A percentile compares a stretch with the other conserved stretches of the same genome.
phyloP scores from a whole-genome alignment of 164 flowering plant genomes.

The Paratinospora sagittata region DNA sequence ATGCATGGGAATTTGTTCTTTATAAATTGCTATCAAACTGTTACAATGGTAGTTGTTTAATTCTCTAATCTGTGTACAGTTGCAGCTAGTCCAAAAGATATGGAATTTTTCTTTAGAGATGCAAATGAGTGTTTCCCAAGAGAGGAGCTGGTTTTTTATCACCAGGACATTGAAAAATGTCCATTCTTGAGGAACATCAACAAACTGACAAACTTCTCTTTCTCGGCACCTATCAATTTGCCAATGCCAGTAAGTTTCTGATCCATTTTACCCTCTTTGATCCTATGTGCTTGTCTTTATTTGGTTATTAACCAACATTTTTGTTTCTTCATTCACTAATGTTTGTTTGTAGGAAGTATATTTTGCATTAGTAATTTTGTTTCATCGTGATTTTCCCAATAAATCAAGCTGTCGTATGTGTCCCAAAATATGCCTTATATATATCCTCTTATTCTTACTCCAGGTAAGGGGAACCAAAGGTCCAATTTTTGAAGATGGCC shows the following conservation, averaged over 20 bases:
- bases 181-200: constrained; percentile 76
- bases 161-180: constrained; percentile 49
- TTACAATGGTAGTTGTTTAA: not conserved
- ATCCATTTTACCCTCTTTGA: not conserved
- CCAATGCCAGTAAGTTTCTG: constrained; percentile 38
- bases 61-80: not conserved
- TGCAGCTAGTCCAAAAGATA: constrained; percentile 9
- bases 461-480: constrained; percentile 55
- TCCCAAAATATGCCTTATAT: not conserved
- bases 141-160: constrained; percentile 20
- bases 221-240: constrained; percentile 34
- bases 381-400: not conserved
- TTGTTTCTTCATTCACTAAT: not conserved
- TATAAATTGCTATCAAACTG: not conserved
- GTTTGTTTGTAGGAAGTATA: too few species aligned
- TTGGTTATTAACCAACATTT: not conserved
- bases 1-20: not conserved
- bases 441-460: constrained; percentile 4
- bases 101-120: constrained; percentile 30
- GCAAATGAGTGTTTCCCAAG: constrained; percentile 10
- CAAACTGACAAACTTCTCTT: constrained; percentile 66
- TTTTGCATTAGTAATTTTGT: too few species aligned
- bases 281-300: not conserved
- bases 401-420: not conserved
- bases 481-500: constrained; percentile 87